Conservation (phyloP, 768 basidiomycete genomes). For the Xerocomus brunneocitrinus region DNA sequence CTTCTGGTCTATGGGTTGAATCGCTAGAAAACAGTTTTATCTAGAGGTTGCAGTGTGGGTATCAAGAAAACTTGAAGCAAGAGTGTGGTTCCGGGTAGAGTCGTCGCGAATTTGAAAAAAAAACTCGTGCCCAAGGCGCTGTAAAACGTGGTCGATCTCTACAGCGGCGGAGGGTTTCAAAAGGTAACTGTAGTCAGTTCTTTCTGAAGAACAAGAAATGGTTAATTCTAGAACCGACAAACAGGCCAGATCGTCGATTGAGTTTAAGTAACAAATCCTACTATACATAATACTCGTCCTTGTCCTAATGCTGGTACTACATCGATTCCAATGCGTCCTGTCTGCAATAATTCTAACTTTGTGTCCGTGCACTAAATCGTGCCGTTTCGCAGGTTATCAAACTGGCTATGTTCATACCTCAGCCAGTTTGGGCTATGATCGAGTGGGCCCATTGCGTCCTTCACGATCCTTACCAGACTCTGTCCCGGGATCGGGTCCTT, state of each 20-base stretch:
- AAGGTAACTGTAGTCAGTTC: too few relatives aligned
- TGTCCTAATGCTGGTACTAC: background rate
- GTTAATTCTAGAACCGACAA: background rate
- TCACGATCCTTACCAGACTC: slow-evolving; percentile 72
- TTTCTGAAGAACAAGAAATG: background rate
- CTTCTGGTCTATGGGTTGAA: slow-evolving; percentile 17
- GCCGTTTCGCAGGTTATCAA: slow-evolving; percentile 73
- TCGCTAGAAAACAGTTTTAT: slow-evolving; percentile 7
- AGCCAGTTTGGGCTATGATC: slow-evolving; percentile 80
- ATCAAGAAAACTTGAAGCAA: background rate
- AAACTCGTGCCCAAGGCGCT: background rate
- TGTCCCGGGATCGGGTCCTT: slow-evolving; percentile 68
- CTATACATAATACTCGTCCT: background rate
- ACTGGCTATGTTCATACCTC: slow-evolving; percentile 67
- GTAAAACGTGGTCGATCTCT: background rate
- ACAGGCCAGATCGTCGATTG: background rate
- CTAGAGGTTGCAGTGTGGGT: slow-evolving; percentile 9
- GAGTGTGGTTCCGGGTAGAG: slow-evolving; percentile 7
- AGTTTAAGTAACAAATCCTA: background rate
- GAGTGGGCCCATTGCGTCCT: slow-evolving; percentile 70
- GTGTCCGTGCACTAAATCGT: slow-evolving; percentile 37
- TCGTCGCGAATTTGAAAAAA: background rate
- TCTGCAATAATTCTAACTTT: background rate
- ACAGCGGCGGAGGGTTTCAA: background rate
- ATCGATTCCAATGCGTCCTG: background rate